phyloP scores from a whole-genome alignment of 768 basidiomycete species.

The Termitomyces sp. region DNA sequence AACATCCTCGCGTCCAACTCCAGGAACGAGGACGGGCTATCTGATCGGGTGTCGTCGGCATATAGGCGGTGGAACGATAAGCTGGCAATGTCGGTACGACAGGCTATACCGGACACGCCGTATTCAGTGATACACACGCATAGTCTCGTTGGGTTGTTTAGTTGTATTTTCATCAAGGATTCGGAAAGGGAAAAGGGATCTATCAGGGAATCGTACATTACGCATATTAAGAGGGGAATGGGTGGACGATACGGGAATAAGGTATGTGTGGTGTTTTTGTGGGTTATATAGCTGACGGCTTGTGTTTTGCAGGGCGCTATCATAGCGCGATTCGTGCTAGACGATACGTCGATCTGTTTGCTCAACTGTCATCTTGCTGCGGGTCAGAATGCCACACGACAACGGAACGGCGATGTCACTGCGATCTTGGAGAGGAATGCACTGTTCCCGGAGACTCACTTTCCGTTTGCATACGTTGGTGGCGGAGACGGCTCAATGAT shows the following conservation, averaged over 20 bases:
- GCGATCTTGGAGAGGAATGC: constrained; percentile 82
- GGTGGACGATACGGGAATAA: constrained; percentile 94
- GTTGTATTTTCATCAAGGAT: constrained; percentile 70
- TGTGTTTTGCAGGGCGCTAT: constrained; percentile 71
- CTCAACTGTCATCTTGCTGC: constrained; percentile 98
- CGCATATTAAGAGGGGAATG: constrained; percentile 89
- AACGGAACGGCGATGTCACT: constrained; percentile 84
- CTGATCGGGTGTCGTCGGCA: constrained; percentile 81
- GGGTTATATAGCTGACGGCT: constrained; percentile 3
- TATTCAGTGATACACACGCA: constrained; percentile 83
- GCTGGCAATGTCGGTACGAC: constrained; percentile 65
- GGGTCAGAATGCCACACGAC: constrained; percentile 78
- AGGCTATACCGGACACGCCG: constrained; percentile 66
- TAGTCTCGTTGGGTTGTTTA: constrained; percentile 87
- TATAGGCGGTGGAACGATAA: constrained; percentile 91
- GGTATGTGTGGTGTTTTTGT: constrained; percentile 37
- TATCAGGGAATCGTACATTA: constrained; percentile 69
- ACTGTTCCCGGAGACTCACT: constrained; percentile 56
- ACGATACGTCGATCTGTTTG: constrained; percentile 91
- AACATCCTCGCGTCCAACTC: constrained; percentile 78
- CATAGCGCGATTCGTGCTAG: constrained; percentile 83
- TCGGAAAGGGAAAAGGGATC: constrained; percentile 42
- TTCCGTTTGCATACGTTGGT: constrained; percentile 69
- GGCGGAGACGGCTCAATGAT: constrained; percentile 94
- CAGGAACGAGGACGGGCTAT: constrained; percentile 49